phyloP scores from a whole-genome alignment of 1,139 yeast species.

The Debaryomyces subglobosus region DNA sequence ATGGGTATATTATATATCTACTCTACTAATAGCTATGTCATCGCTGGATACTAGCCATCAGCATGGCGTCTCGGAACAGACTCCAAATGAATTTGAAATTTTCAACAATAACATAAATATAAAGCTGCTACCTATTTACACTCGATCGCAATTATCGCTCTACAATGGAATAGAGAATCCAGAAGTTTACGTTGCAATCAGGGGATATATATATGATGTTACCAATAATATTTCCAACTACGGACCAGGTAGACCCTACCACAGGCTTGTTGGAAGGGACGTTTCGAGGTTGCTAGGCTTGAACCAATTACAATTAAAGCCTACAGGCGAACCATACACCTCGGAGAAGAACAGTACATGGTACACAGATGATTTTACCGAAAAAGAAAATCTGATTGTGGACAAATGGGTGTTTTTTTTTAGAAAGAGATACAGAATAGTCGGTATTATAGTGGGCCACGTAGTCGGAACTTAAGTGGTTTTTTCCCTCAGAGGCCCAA shows the following conservation, averaged over 20 bases:
- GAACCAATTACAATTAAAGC: constrained; percentile 46
- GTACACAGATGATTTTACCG: constrained; percentile 52
- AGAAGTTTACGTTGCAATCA: constrained; percentile 68
- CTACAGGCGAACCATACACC: constrained; percentile 18
- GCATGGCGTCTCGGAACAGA: constrained; percentile 4
- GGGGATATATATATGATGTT: constrained; percentile 79
- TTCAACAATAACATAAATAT: constrained; percentile 26
- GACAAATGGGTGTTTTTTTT: constrained; percentile 65
- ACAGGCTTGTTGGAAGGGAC: constrained; percentile 74
- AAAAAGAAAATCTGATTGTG: constrained; percentile 50
- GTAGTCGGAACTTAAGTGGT: constrained; percentile 10
- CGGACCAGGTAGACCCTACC: constrained; percentile 77
- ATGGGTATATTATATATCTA: not conserved
- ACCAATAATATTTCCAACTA: constrained; percentile 64
- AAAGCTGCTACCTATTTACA: constrained; percentile 33
- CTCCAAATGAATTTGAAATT: constrained; percentile 24
- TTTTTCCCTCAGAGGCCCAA: not conserved
- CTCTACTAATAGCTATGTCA: not conserved
- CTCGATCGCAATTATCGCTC: constrained; percentile 36
- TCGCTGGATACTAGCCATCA: not conserved
- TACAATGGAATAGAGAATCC: constrained; percentile 37
- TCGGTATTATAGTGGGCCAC: constrained; percentile 40
- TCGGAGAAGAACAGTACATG: constrained; percentile 37
- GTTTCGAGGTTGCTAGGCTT: constrained; percentile 69
- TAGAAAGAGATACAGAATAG: constrained; percentile 48